Conservation (phyloP, 768 basidiomycete species). For the Phaeolepiota aurea region DNA sequence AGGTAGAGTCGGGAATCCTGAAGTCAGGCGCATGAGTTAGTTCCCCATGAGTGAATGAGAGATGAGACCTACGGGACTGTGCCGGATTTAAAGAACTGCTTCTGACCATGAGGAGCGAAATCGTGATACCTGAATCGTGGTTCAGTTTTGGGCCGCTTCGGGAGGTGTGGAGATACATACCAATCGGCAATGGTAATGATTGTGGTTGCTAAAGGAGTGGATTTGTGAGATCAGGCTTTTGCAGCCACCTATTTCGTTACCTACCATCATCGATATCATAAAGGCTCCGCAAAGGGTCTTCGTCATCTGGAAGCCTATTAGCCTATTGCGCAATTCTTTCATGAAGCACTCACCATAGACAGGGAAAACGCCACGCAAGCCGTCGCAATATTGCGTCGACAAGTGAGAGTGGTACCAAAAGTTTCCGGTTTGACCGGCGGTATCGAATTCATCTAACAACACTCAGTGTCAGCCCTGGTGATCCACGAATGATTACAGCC, state of each 20-base stretch:
- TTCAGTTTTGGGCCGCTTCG: neutral
- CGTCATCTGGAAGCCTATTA: constrained; percentile 15
- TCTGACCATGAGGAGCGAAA: constrained; percentile 28
- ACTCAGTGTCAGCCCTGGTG: neutral
- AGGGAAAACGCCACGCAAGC: constrained; percentile 22
- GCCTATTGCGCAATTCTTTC: neutral
- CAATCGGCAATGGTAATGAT: constrained; percentile 28
- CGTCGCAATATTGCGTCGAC: constrained; percentile 42
- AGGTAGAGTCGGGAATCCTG: constrained; percentile 27
- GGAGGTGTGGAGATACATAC: constrained; percentile 6
- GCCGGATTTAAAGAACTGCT: constrained; percentile 21
- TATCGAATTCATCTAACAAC: constrained; percentile 27
- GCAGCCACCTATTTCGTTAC: constrained; percentile 8
- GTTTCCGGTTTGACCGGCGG: constrained; percentile 23
- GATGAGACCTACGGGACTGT: constrained; percentile 19
- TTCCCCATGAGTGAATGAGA: neutral
- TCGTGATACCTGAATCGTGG: constrained; percentile 7
- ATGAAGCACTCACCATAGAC: constrained; percentile 15
- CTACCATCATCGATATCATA: constrained; percentile 34
- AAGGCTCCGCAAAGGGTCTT: constrained; percentile 24
- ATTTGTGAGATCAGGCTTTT: neutral
- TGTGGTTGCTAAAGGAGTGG: constrained; percentile 13
- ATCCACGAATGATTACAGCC: neutral
- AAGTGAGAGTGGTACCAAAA: constrained; percentile 34
- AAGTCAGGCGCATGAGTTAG: neutral